Evolutionary conservation across 2,329 filamentous ascomycete genomes (phyloP).

Genomic region (Fusarium sp.): DNA sequence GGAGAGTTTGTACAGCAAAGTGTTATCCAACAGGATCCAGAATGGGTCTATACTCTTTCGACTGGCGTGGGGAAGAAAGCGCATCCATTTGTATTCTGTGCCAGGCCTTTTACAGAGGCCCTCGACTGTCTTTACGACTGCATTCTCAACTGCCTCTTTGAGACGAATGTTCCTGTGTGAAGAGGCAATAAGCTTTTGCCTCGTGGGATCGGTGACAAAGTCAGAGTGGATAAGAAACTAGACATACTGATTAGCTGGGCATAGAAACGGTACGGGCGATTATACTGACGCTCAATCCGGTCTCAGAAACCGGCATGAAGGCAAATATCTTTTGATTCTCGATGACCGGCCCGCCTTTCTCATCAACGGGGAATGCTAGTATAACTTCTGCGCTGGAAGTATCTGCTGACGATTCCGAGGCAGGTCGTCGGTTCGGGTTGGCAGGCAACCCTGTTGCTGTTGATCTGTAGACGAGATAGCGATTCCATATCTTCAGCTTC

Average conservation of each 20-base stretch:
- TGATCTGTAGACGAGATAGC: background rate
- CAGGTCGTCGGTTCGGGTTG: background rate
- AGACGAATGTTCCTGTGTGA: background rate
- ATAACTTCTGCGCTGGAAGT: background rate
- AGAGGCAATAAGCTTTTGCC: rapidly evolving
- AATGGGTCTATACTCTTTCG: background rate
- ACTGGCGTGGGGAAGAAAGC: background rate
- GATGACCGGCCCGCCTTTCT: background rate
- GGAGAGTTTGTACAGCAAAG: rapidly evolving
- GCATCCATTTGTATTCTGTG: background rate
- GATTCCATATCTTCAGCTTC: background rate
- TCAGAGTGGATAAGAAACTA: background rate
- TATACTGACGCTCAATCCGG: background rate
- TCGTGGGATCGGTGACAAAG: background rate
- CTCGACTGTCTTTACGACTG: background rate
- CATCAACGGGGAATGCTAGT: background rate
- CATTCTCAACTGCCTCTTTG: background rate
- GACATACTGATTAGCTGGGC: background rate
- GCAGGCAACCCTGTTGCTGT: background rate
- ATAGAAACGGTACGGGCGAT: rapidly evolving
- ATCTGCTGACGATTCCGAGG: rapidly evolving
- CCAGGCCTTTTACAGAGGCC: background rate
- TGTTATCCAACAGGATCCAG: background rate
- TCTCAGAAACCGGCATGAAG: background rate
- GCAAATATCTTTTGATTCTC: background rate